These are phyloP conservation scores for Penicillium parvum DNA, from an alignment of 495 filamentous ascomycete species.

Conservation along the genomic window DNA sequence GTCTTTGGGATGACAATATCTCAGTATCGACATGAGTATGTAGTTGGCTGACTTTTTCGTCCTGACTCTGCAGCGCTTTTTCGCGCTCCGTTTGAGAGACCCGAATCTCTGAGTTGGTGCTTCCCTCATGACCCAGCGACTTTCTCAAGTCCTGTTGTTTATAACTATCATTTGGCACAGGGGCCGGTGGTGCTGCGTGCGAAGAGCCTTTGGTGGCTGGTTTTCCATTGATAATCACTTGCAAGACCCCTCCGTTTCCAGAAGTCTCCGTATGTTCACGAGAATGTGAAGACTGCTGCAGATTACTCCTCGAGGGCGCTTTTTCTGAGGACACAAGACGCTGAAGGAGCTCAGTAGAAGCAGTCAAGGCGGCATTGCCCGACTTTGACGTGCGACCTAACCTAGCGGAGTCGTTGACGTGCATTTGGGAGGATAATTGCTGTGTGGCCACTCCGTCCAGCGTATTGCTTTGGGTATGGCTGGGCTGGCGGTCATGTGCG, in stretches of 20 bases:
- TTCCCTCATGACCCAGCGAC: no score
- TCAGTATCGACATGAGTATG: no score
- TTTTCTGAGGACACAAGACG: constrained; percentile 2
- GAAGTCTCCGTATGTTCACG: background rate
- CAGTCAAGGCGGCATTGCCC: background rate
- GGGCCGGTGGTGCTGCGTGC: background rate
- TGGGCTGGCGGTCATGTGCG: background rate
- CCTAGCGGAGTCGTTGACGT: background rate
- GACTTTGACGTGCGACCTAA: background rate
- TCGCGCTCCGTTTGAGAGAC: background rate
- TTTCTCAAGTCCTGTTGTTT: no score
- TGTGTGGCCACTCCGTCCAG: constrained; percentile 3
- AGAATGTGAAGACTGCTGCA: background rate
- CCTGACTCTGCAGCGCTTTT: no score
- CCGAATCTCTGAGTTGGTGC: background rate
- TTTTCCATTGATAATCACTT: background rate
- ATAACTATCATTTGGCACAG: background rate
- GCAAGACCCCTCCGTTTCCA: background rate
- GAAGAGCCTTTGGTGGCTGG: no score
- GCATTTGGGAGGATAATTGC: constrained; percentile 15
- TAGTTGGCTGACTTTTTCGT: background rate
- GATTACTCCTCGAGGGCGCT: background rate
- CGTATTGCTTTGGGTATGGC: background rate
- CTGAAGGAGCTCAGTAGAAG: constrained; percentile 6
- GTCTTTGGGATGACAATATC: no score